Evolutionary conservation across 2,329 filamentous ascomycete species (phyloP).

Genomic region (Colletotrichum musae): DNA sequence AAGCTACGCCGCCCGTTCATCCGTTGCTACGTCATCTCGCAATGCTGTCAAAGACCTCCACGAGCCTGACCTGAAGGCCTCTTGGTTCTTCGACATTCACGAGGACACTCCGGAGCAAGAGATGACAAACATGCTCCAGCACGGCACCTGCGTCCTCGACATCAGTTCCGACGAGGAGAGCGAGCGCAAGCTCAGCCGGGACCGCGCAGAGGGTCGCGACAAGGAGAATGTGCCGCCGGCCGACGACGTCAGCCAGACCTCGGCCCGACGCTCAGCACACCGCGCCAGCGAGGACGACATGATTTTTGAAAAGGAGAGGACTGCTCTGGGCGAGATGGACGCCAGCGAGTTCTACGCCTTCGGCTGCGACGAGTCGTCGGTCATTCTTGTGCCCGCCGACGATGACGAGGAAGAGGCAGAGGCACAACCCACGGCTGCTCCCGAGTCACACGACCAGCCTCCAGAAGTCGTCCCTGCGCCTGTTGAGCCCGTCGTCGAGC

Average conservation of each 20-base stretch:
- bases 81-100: constrained; percentile 95
- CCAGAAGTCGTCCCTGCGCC: constrained; percentile 46
- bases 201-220: constrained; percentile 74
- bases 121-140: constrained; percentile 92
- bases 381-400: constrained; percentile 75
- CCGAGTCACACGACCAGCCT: constrained; percentile 45
- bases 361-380: constrained; percentile 74
- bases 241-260: constrained; percentile 74
- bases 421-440: constrained; percentile 35
- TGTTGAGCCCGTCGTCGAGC: constrained; percentile 39
- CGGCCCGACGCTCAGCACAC: constrained; percentile 52
- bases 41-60: constrained; percentile 49
- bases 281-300: constrained; percentile 63
- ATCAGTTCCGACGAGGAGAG: constrained; percentile 90
- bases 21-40: constrained; percentile 47
- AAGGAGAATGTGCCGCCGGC: constrained; percentile 94
- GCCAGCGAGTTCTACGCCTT: constrained; percentile 77
- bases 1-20: constrained; percentile 65
- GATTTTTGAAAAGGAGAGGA: constrained; percentile 74
- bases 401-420: constrained; percentile 68
- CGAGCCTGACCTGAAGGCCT: constrained; percentile 68
- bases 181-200: constrained; percentile 66
- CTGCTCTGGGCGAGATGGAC: constrained; percentile 77
- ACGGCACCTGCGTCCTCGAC: constrained; percentile 88
- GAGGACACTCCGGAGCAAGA: constrained; percentile 93